These are phyloP conservation scores for Mitragyna speciosa DNA, from an alignment of 257 asterid genomes.

Conservation along the genomic window DNA sequence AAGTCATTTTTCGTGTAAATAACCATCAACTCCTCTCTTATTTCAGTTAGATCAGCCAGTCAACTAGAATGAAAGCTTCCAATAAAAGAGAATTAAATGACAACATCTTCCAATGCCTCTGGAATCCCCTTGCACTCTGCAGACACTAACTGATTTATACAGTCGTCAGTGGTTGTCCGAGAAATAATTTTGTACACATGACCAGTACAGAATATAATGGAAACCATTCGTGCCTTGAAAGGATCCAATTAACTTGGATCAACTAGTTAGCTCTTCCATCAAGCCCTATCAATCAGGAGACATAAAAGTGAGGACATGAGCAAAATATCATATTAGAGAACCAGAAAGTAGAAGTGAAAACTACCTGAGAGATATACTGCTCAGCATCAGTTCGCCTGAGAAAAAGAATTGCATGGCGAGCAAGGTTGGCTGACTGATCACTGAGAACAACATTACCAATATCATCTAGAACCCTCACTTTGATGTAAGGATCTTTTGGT, in stretches of 20 bases:
- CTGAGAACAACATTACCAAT: conserved; percentile 77
- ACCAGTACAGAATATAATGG: not conserved
- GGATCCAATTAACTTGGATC: conserved; percentile 13
- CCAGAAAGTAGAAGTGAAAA: conserved; percentile 6
- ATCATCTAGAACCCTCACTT: conserved; percentile 84
- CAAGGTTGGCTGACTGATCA: conserved; percentile 74
- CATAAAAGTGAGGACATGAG: conserved; percentile 7
- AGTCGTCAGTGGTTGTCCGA: not conserved
- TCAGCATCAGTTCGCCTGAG: conserved; percentile 89
- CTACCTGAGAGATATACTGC: conserved; percentile 78
- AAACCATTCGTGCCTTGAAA: too few species aligned
- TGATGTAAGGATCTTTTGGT: conserved; percentile 93
- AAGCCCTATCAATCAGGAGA: conserved; percentile 51
- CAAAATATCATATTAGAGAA: not conserved
- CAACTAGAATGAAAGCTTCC: not conserved
- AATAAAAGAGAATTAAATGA: not conserved
- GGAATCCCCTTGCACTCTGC: not conserved
- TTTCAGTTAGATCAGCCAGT: not conserved
- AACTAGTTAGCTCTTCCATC: conserved; percentile 85
- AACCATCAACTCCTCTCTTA: too few species aligned
- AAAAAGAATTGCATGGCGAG: conserved; percentile 85
- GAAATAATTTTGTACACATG: not conserved
- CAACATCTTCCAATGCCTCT: not conserved
- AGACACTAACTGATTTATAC: not conserved
- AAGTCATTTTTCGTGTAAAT: too few species aligned